phyloP scores from a whole-genome alignment of 148 eudicot species.

The Vaccinium macrocarpon region DNA sequence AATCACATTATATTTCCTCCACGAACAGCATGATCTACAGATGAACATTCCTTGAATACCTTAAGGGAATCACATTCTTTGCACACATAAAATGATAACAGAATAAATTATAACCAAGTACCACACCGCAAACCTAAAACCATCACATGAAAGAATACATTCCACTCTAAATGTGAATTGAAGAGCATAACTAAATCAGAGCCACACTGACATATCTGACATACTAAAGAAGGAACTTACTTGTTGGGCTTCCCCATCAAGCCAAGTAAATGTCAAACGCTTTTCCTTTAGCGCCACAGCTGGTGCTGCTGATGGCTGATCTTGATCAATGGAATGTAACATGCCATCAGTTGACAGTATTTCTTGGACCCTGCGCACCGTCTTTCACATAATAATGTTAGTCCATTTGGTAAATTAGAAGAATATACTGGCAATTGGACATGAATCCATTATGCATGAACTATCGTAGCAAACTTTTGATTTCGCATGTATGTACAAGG shows the following conservation, averaged over 20 bases:
- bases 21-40: neutral
- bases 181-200: neutral
- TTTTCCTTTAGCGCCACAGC: constrained; percentile 61
- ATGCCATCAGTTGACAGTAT: constrained; percentile 42
- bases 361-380: constrained; percentile 83
- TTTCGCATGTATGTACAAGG: neutral
- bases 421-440: constrained; percentile 5
- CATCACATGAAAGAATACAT: neutral
- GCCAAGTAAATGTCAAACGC: constrained; percentile 85
- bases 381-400: constrained; percentile 44
- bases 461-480: neutral
- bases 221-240: constrained; percentile 32
- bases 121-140: neutral
- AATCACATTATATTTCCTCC: neutral
- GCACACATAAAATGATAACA: neutral
- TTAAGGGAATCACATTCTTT: neutral
- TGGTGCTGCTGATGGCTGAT: constrained; percentile 40
- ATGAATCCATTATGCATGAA: neutral
- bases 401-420: constrained; percentile 12
- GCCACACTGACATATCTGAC: neutral
- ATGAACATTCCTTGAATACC: neutral
- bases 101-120: neutral
- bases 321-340: constrained; percentile 32
- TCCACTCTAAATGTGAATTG: neutral
- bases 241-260: constrained; percentile 92